Evolutionary conservation across 2,329 filamentous ascomycete genomes (phyloP).

Genomic region (Botrytis hyacinthi): DNA sequence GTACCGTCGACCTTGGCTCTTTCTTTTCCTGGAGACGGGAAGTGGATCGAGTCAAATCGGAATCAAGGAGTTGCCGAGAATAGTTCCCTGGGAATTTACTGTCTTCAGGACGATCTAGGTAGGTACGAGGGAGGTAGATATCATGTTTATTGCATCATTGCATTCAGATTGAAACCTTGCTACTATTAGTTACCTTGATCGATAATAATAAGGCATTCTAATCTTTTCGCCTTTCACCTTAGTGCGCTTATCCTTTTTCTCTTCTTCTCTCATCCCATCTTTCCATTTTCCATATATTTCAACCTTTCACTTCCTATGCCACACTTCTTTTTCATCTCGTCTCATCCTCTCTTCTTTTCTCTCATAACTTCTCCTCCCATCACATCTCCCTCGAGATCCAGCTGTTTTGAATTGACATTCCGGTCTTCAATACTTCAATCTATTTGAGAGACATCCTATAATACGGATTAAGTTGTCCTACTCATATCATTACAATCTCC

Average conservation of each 20-base stretch:
- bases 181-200: not conserved
- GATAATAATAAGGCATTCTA: not conserved
- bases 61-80: not conserved
- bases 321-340: not conserved
- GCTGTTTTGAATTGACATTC: slow-evolving; percentile 24
- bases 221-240: not conserved
- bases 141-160: not conserved
- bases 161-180: not conserved
- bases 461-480: slow-evolving; percentile 3
- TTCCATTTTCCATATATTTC: slow-evolving; percentile 17
- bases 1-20: slow-evolving; percentile 6
- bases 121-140: not conserved
- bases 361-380: slow-evolving; percentile 6
- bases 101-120: not conserved
- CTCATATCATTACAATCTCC: slow-evolving; percentile 18
- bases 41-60: not conserved
- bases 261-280: not conserved
- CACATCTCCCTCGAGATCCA: slow-evolving; percentile 17
- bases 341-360: slow-evolving; percentile 19
- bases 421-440: slow-evolving; percentile 22
- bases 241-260: not conserved
- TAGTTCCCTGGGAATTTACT: not conserved
- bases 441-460: not conserved
- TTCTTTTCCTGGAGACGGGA: slow-evolving; percentile 10
- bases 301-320: slow-evolving; percentile 14